These are phyloP conservation scores for Saccharomycopsis selenospora DNA, from an alignment of 805 yeast genomes.

Conservation along the genomic window DNA sequence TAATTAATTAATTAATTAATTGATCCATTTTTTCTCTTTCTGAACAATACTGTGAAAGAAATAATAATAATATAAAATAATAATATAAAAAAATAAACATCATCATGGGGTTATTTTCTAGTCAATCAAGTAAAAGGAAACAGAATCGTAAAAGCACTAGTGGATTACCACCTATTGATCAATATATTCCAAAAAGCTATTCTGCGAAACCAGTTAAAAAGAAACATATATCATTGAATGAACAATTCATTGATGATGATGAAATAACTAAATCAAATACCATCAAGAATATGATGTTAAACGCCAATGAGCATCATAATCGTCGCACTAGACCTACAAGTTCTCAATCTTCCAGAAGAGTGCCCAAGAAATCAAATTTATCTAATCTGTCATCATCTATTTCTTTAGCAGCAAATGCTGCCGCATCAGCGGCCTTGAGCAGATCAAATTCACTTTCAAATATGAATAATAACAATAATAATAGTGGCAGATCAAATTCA, in stretches of 20 bases:
- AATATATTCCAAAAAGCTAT: conserved; percentile 10
- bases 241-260: conserved; percentile 6
- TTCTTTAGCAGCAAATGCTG: conserved; percentile 11
- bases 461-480: not conserved
- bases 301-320: not conserved
- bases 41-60: too few relatives aligned
- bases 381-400: not conserved
- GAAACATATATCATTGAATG: not conserved
- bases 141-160: not conserved
- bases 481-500: not conserved
- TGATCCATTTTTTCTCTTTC: too few relatives aligned
- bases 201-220: conserved; percentile 1
- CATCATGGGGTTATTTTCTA: conserved; percentile 1
- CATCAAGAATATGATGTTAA: conserved; percentile 8
- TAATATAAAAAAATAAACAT: too few relatives aligned
- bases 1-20: too few relatives aligned
- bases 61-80: too few relatives aligned
- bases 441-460: conserved; percentile 11
- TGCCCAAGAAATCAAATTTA: not conserved
- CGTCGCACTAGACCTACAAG: too few relatives aligned
- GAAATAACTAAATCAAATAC: conserved; percentile 16
- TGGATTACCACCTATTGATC: conserved; percentile 19
- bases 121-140: not conserved
- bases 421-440: conserved; percentile 20
- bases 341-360: not conserved